Evolutionary conservation across 208 protist genomes (phyloP).

Genomic region (Acanthamoeba triangularis): DNA sequence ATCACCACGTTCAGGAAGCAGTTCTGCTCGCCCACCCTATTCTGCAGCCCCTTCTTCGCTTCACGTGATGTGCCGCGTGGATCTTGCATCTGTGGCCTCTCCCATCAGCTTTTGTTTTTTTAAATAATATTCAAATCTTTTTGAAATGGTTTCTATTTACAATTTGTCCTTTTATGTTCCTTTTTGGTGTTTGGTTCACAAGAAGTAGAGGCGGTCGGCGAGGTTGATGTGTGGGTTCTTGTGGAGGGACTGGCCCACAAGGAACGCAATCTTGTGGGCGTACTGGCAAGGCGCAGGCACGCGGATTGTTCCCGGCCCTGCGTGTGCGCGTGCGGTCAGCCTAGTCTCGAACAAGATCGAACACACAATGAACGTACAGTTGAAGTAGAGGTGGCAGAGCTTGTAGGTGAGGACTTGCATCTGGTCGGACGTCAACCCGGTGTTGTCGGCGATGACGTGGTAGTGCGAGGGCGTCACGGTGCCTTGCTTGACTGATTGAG

Average conservation of each 20-base stretch:
- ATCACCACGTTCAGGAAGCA: constrained; percentile 74
- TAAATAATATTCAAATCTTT: too few relatives aligned
- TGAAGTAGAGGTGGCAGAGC: constrained; percentile 84
- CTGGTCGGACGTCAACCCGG: background rate
- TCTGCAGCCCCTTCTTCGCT: constrained; percentile 39
- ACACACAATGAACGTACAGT: too few relatives aligned
- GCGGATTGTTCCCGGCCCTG: constrained; percentile 70
- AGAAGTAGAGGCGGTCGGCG: constrained; percentile 25
- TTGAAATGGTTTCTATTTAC: too few relatives aligned
- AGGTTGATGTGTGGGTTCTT: background rate
- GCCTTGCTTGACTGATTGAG: constrained; percentile 75
- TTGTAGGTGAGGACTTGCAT: constrained; percentile 81
- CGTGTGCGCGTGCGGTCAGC: background rate
- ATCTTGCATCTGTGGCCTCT: too few relatives aligned
- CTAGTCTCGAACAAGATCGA: too few relatives aligned
- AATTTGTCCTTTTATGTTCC: too few relatives aligned
- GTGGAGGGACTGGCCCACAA: constrained; percentile 78
- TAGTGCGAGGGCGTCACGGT: constrained; percentile 86
- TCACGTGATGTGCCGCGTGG: too few relatives aligned
- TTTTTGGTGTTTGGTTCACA: too few relatives aligned
- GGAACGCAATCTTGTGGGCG: constrained; percentile 84
- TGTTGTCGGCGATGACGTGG: constrained; percentile 76
- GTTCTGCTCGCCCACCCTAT: background rate
- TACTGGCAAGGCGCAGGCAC: constrained; percentile 83
- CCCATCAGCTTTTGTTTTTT: too few relatives aligned